phyloP scores from a whole-genome alignment of 73 alveolate species.

The Paramecium sexaurelia region DNA sequence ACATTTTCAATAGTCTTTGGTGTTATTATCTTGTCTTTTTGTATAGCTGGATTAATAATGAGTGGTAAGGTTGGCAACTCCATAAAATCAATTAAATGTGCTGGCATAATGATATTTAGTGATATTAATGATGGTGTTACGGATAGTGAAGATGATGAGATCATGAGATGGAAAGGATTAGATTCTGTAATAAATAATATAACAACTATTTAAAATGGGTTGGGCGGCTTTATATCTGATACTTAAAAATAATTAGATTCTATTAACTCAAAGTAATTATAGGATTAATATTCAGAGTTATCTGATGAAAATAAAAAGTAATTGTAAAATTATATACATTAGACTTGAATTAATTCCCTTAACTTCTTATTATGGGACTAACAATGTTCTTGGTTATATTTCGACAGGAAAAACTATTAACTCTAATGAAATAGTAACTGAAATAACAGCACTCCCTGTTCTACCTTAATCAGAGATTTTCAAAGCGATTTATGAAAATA shows the following conservation, averaged over 20 bases:
- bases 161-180: conserved; percentile 17
- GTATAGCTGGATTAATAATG: background rate
- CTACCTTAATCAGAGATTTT: background rate
- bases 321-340: background rate
- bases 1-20: background rate
- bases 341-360: background rate
- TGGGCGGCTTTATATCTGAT: background rate
- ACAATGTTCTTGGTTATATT: background rate
- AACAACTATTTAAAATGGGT: background rate
- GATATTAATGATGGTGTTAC: conserved; percentile 13
- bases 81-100: background rate
- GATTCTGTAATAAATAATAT: background rate
- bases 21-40: background rate
- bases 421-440: background rate
- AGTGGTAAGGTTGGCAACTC: background rate
- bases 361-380: background rate
- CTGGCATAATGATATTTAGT: background rate
- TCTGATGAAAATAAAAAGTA: conserved; percentile 1
- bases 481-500: background rate
- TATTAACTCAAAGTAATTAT: background rate
- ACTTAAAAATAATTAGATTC: background rate
- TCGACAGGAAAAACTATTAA: background rate
- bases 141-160: background rate
- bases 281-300: background rate
- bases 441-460: background rate